Evolutionary conservation across 495 filamentous ascomycete species (phyloP), one percentile per base, ranked within the genome.

Genomic region (Penicillium coprophilum): DNA sequence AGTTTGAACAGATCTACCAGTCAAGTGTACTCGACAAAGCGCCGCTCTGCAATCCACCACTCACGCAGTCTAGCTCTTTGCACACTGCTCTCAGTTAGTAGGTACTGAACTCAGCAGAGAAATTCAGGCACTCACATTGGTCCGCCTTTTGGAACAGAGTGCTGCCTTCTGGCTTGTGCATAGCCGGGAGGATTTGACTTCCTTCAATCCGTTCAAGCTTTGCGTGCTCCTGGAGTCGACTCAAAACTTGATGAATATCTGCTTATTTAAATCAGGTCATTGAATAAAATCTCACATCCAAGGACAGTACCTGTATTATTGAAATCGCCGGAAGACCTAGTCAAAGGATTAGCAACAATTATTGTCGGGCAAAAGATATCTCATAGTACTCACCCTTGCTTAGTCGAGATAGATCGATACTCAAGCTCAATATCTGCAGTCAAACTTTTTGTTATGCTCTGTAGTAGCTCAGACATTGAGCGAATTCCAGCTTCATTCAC

Each of bases 121-220:
- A n/a, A 6, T 21, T 2, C 12, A 11, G 13, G 5, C 1, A 66
- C 72, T 60, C 24, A 75, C 72, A 44, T 40, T 75, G 64, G 19
- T 75, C 71, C 15, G 72, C 72, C 28, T 69, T 64, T 20, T 72
- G 64, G 46, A 72, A 75, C 21, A 60, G 60, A 1, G 57, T 50
- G 46, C 70, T 72, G 2, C 59, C 55, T 31, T 69, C 60, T 1
- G 69, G 71, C 21, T 73, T 58, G 48, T 62, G 63, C 59, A 60
- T 68, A 0, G 72, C 69, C 1, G 72, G 72, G 28, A 58, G 56
- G 43, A 75, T 63, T 34, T 58, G 64, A 31, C 44, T 24, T 0
- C 71, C 67, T 38, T 48, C 44, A 0, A 48, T 41, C 39, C 57
- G 68, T 30, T 75, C 72, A n/a, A 70, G 24, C 39, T 61, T 75